A percentile compares a stretch with the other conserved stretches of the same genome.
Evolutionary conservation across 768 basidiomycete species (phyloP).

Genomic region (Sporobolomyces phaffii): DNA sequence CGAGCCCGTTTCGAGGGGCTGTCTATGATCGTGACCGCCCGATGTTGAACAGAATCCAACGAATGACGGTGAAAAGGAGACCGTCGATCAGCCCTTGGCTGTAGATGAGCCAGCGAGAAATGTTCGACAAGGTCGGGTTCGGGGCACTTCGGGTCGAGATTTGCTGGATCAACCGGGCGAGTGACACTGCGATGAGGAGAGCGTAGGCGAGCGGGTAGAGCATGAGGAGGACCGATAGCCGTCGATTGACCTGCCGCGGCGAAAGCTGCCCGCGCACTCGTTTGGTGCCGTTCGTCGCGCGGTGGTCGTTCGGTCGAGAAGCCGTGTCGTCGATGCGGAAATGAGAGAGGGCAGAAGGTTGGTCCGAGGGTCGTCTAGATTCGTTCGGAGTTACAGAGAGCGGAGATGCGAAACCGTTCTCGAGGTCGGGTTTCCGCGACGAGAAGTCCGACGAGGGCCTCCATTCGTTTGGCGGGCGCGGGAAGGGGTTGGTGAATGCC

Average conservation of each 20-base stretch:
- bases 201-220: slow-evolving; percentile 28
- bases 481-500: not conserved
- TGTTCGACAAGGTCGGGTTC: not conserved
- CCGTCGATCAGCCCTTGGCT: slow-evolving; percentile 24
- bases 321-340: slow-evolving; percentile 4
- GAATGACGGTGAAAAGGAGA: slow-evolving; percentile 3
- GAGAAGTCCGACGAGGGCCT: not conserved
- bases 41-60: slow-evolving; percentile 11
- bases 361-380: slow-evolving; percentile 3
- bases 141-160: not conserved
- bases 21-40: not conserved
- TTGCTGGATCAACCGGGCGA: slow-evolving; percentile 20
- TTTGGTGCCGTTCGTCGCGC: no score
- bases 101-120: slow-evolving; percentile 12
- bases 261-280: not conserved
- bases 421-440: not conserved
- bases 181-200: slow-evolving; percentile 22
- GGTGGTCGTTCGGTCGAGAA: not conserved
- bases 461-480: not conserved
- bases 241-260: slow-evolving; percentile 28
- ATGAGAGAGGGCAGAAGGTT: not conserved
- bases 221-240: slow-evolving; percentile 24
- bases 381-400: no score
- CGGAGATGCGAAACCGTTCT: not conserved
- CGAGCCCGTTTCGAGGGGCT: not conserved